Percentiles rank a stretch among this genome's conserved stretches.
phyloP scores from a whole-genome alignment of 371 early-diverging fungal species.

The Mucor lusitanicus region DNA sequence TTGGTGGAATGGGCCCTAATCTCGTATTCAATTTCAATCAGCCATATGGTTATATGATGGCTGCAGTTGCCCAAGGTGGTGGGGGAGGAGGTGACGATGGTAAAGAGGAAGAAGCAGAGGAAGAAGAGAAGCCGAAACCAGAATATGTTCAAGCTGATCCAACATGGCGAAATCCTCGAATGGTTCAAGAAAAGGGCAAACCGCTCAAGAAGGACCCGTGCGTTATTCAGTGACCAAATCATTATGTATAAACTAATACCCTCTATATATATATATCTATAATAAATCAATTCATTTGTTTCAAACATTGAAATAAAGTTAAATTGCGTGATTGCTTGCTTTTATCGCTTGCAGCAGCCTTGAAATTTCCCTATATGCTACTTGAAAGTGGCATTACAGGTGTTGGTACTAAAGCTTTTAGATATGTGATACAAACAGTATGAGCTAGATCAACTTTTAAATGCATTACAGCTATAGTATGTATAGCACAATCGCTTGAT shows the following conservation, averaged over 20 bases:
- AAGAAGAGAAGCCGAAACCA: background rate
- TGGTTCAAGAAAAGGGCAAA: constrained; percentile 6
- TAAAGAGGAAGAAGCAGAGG: background rate
- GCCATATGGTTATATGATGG: constrained; percentile 3
- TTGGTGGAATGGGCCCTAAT: constrained; percentile 24
- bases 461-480: too few relatives aligned
- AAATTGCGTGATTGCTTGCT: too few relatives aligned
- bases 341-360: too few relatives aligned
- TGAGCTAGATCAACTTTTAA: too few relatives aligned
- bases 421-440: too few relatives aligned
- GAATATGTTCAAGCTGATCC: constrained; percentile 21
- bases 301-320: too few relatives aligned
- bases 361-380: too few relatives aligned
- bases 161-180: constrained; percentile 20
- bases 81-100: background rate
- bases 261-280: too few relatives aligned
- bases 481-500: too few relatives aligned
- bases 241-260: background rate
- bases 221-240: constrained; percentile 8
- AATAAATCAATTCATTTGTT: too few relatives aligned
- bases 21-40: constrained; percentile 19
- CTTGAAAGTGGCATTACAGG: too few relatives aligned
- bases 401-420: too few relatives aligned
- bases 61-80: background rate
- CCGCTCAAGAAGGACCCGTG: constrained; percentile 12